These are phyloP conservation scores for Gnaphalium uliginosum DNA, from an alignment of 129 eudicot species.

Conservation along the genomic window DNA sequence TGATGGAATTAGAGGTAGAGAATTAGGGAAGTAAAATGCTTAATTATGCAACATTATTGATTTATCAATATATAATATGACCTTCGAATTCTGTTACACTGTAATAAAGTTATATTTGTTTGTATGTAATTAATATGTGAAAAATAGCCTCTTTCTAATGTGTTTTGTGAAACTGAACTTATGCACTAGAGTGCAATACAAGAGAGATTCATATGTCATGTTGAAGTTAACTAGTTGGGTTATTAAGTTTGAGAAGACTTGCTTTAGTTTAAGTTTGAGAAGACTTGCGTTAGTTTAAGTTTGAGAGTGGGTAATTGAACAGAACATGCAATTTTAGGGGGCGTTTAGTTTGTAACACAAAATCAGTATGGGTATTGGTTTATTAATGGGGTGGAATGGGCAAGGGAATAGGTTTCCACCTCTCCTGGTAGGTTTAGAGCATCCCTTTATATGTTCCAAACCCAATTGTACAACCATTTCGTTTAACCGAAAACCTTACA, in stretches of 20 bases:
- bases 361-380: no score
- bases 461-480: no score
- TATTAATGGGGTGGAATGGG: no score
- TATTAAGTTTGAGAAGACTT: not conserved
- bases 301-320: conserved; percentile 5
- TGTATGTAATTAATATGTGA: not conserved
- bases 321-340: not conserved
- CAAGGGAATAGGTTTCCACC: no score
- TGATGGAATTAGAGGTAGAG: no score
- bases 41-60: not conserved
- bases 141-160: not conserved
- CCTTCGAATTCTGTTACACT: not conserved
- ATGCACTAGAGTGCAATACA: not conserved
- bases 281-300: not conserved
- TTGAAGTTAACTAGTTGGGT: not conserved
- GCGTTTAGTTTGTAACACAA: no score
- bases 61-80: not conserved
- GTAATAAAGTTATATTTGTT: not conserved
- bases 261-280: not conserved
- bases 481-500: no score
- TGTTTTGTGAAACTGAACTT: not conserved
- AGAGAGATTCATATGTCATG: not conserved
- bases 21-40: no score
- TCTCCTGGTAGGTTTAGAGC: no score
- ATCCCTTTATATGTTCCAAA: no score